phyloP scores from a whole-genome alignment of 306 rosid genomes.

The Sicyos edulis region DNA sequence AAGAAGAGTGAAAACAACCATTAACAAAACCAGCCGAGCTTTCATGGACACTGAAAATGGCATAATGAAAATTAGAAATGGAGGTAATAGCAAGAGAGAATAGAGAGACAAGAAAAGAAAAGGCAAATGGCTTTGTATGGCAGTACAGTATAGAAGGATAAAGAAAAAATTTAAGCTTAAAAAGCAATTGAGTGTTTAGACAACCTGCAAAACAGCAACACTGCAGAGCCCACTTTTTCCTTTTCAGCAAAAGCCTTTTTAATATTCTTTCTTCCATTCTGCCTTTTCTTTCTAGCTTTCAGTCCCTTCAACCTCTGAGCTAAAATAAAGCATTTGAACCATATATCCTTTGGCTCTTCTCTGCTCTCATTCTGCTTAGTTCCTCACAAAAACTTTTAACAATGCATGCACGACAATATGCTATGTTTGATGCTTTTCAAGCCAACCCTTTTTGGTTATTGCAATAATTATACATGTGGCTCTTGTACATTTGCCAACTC shows the following conservation, averaged over 20 bases:
- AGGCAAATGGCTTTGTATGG: constrained; percentile 19
- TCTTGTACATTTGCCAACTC: constrained; percentile 1
- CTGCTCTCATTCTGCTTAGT: not conserved
- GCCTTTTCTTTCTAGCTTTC: constrained; percentile 16
- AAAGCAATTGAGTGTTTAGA: constrained; percentile 9
- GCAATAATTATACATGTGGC: constrained; percentile 14
- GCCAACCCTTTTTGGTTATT: not conserved
- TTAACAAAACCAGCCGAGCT: constrained; percentile 4
- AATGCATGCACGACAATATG: constrained; percentile 7
- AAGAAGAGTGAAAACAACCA: constrained; percentile 5
- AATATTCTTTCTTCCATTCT: constrained; percentile 19
- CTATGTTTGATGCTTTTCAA: constrained; percentile 17
- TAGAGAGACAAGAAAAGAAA: not conserved
- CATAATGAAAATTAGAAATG: not conserved
- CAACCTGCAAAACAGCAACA: constrained; percentile 20
- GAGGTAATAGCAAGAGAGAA: not conserved
- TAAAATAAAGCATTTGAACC: not conserved
- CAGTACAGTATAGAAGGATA: not conserved
- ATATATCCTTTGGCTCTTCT: not conserved
- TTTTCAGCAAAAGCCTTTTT: constrained; percentile 14
- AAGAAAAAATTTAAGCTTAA: not conserved
- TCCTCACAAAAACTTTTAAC: not conserved
- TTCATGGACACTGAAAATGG: not conserved
- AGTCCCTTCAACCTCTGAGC: constrained; percentile 10
- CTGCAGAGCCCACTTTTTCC: constrained; percentile 19